Conservation (phyloP, 352 stramenopile genomes). For the Phytophthora vignae region DNA sequence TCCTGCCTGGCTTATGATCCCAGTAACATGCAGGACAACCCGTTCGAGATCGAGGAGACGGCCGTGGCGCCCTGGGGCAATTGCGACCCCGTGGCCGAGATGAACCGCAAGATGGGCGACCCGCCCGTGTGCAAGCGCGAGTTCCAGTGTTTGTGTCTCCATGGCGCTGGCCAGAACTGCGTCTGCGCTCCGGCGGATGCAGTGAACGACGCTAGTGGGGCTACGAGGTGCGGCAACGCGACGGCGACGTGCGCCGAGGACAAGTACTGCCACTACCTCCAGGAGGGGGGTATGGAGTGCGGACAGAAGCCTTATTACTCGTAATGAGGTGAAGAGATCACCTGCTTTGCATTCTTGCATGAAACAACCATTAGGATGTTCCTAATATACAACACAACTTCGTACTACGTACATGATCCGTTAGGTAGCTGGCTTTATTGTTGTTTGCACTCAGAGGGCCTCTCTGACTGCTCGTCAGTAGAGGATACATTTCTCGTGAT, state of each 20-base stretch:
- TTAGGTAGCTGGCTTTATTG: slow-evolving; percentile 38
- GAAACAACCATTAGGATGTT: slow-evolving; percentile 1
- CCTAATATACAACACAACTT: slow-evolving; percentile 1
- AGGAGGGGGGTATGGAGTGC: slow-evolving; percentile 39
- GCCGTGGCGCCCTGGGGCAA: slow-evolving; percentile 39
- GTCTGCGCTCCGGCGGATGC: slow-evolving; percentile 51
- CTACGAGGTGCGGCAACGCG: slow-evolving; percentile 29
- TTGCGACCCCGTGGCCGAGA: slow-evolving; percentile 40
- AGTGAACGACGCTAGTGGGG: slow-evolving; percentile 38
- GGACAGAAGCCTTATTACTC: slow-evolving; percentile 53
- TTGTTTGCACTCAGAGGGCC: slow-evolving; percentile 56
- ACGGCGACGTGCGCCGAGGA: slow-evolving; percentile 28
- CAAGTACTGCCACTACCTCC: slow-evolving; percentile 59
- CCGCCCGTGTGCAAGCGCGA: slow-evolving; percentile 47
- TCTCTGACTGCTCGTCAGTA: slow-evolving; percentile 24
- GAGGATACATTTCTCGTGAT: slow-evolving; percentile 35
- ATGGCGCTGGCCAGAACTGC: slow-evolving; percentile 31
- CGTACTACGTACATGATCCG: neutral
- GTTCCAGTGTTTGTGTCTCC: slow-evolving; percentile 51
- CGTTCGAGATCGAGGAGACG: slow-evolving; percentile 42
- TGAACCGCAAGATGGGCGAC: slow-evolving; percentile 38
- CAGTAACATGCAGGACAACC: slow-evolving; percentile 40
- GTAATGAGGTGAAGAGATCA: slow-evolving; percentile 6
- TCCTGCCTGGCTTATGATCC: slow-evolving; percentile 52
- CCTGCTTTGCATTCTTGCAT: neutral